Evolutionary conservation across 495 filamentous ascomycete species (phyloP).

Genomic region (Acidiella bohemica): DNA sequence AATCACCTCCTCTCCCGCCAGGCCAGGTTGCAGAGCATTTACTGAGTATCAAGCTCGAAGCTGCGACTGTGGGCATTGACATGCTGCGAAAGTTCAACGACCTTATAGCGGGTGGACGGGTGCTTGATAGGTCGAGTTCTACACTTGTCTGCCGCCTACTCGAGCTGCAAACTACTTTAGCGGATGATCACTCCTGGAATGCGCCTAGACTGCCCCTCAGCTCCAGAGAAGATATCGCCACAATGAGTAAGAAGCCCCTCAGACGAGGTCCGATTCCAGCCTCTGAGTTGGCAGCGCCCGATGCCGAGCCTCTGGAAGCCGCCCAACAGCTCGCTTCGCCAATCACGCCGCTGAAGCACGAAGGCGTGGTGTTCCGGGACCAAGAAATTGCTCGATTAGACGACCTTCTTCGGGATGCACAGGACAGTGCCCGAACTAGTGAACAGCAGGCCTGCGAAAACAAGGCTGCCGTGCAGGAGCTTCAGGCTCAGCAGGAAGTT

Average conservation of each 20-base stretch:
- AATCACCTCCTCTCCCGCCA: no score
- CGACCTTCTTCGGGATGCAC: constrained; percentile 10
- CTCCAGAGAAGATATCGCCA: no score
- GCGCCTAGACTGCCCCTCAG: not conserved
- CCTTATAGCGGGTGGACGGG: not conserved
- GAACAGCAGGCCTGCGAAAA: constrained; percentile 1
- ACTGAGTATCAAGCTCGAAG: not conserved
- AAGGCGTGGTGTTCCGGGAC: constrained; percentile 12
- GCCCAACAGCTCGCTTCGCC: no score
- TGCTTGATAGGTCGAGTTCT: not conserved
- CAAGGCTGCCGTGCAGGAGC: not conserved
- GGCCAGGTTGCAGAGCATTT: no score
- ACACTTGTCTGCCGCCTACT: not conserved
- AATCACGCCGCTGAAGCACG: no score
- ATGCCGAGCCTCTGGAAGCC: no score
- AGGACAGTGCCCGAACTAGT: constrained; percentile 1
- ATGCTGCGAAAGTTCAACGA: not conserved
- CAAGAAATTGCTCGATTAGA: constrained; percentile 13
- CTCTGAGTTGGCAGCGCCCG: no score
- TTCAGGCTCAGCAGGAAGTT: not conserved
- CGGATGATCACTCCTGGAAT: constrained; percentile 3
- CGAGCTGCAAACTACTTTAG: not conserved
- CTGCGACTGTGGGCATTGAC: not conserved
- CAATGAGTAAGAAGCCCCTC: no score
- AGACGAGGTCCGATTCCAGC: no score